Evolutionary conservation across 345 rosid genomes (phyloP).

Genomic region (Syzygium aqueum): DNA sequence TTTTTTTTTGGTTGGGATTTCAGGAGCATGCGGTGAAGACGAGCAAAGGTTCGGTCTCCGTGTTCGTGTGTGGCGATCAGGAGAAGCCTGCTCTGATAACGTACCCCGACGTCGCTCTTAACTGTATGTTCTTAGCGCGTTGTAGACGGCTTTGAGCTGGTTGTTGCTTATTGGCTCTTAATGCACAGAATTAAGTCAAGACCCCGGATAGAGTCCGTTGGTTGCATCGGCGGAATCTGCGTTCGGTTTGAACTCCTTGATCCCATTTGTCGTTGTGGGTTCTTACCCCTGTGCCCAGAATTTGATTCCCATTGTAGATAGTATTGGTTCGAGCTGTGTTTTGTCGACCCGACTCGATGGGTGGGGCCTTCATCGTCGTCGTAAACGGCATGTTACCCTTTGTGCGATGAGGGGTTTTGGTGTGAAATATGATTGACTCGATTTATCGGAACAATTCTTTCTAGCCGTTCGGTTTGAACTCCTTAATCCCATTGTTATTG

Average conservation of each 20-base stretch:
- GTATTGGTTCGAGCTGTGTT: neutral
- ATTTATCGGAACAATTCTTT: too few relatives aligned
- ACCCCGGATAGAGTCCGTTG: too few relatives aligned
- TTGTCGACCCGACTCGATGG: neutral
- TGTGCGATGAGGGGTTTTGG: too few relatives aligned
- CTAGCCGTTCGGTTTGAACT: too few relatives aligned
- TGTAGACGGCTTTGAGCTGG: neutral
- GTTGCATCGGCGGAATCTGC: too few relatives aligned
- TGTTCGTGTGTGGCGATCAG: conserved; percentile 64
- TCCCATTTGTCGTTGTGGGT: neutral
- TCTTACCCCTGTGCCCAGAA: neutral
- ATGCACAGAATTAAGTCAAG: neutral
- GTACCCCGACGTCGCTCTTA: conserved; percentile 85
- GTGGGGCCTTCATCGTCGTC: neutral
- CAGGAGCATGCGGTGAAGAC: conserved; percentile 80
- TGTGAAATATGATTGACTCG: too few relatives aligned
- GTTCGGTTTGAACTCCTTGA: too few relatives aligned
- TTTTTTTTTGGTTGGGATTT: neutral
- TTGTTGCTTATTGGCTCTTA: neutral
- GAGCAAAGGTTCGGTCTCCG: conserved; percentile 59
- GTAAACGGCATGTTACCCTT: too few relatives aligned
- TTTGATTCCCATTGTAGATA: neutral
- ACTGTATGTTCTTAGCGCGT: conserved; percentile 26
- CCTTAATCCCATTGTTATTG: neutral
- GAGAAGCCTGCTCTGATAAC: conserved; percentile 83